These are phyloP conservation scores for Scleroderma citrinum DNA, from an alignment of 768 basidiomycete genomes.

Conservation along the genomic window DNA sequence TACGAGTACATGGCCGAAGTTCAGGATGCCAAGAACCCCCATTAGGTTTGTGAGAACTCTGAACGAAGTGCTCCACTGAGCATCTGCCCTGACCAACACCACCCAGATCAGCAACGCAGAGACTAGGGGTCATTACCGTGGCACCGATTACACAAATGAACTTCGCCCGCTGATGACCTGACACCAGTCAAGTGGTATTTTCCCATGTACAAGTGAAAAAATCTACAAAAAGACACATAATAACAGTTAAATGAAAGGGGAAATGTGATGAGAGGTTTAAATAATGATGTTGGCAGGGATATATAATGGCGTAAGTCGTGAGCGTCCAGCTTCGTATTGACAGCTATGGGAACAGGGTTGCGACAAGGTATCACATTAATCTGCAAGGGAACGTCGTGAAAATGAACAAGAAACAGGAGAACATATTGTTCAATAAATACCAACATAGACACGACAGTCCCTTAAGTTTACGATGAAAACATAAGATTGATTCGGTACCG, in stretches of 20 bases:
- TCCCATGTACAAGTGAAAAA: constrained; percentile 7
- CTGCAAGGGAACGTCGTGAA: constrained; percentile 2
- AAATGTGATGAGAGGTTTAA: constrained; percentile 8
- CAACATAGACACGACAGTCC: neutral
- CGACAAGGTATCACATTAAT: constrained; percentile 21
- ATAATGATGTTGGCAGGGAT: constrained; percentile 10
- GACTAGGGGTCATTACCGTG: too few relatives aligned
- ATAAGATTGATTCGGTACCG: neutral
- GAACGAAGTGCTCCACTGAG: too few relatives aligned
- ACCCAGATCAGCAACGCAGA: too few relatives aligned
- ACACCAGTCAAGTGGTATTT: too few relatives aligned
- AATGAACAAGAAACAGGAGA: neutral
- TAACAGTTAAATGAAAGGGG: constrained; percentile 6
- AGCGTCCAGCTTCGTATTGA: constrained; percentile 21
- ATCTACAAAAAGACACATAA: constrained; percentile 19
- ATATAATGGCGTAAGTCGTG: constrained; percentile 11
- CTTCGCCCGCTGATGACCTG: too few relatives aligned
- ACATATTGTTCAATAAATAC: neutral
- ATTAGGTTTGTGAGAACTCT: too few relatives aligned
- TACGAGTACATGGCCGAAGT: too few relatives aligned
- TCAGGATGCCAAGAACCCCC: too few relatives aligned
- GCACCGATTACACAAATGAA: too few relatives aligned
- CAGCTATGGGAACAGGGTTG: constrained; percentile 25
- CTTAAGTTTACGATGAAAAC: neutral
- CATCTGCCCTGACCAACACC: too few relatives aligned